Evolutionary conservation across 768 basidiomycete genomes (phyloP).

Genomic region (Hydnomerulius pinastri): DNA sequence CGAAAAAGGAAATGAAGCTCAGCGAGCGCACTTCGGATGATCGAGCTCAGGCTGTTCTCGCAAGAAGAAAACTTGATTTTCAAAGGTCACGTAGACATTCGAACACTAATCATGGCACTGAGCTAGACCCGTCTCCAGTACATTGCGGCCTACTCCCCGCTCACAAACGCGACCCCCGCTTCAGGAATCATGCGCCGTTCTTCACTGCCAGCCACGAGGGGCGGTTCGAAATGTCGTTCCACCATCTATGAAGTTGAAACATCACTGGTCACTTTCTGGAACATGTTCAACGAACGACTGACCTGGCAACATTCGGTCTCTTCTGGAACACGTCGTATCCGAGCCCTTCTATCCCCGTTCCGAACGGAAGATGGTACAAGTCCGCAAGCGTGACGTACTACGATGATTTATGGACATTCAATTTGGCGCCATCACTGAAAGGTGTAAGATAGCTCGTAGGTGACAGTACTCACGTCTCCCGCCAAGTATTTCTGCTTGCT

Average conservation of each 20-base stretch:
- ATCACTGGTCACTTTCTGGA: too few species aligned
- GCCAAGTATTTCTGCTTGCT: conserved; percentile 54
- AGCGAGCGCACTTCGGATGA: too few species aligned
- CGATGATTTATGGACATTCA: not conserved
- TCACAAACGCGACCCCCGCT: too few species aligned
- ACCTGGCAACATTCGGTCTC: conserved; percentile 31
- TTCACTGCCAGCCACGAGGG: conserved; percentile 51
- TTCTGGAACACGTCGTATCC: conserved; percentile 22
- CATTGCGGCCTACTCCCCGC: too few species aligned
- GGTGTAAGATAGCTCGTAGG: not conserved
- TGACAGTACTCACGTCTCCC: conserved; percentile 46
- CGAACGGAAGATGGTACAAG: conserved; percentile 46
- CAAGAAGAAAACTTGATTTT: too few species aligned
- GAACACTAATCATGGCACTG: too few species aligned
- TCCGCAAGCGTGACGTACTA: conserved; percentile 48
- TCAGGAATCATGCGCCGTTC: conserved; percentile 32
- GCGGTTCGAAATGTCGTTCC: conserved; percentile 47
- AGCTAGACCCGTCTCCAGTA: too few species aligned
- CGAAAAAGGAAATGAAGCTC: too few species aligned
- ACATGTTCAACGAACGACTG: not conserved
- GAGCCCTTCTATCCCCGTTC: conserved; percentile 26
- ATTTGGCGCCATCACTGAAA: not conserved
- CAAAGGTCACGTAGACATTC: too few species aligned
- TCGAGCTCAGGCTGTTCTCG: too few species aligned
- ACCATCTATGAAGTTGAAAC: conserved; percentile 43